phyloP scores from a whole-genome alignment of 768 basidiomycete species.

The Amanita phalloides region DNA sequence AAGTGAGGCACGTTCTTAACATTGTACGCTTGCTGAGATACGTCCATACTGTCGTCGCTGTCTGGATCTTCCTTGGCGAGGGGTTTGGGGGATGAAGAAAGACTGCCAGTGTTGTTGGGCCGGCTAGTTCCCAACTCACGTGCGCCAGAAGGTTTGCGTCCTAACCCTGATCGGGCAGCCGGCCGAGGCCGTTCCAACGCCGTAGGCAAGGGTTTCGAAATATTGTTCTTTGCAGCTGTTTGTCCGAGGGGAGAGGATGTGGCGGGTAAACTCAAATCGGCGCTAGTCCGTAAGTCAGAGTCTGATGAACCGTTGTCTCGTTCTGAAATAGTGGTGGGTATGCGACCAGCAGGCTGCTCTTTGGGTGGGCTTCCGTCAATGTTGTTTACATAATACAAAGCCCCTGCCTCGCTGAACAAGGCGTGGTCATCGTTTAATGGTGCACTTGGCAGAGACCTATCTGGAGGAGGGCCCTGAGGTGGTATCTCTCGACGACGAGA shows the following conservation, averaged over 20 bases:
- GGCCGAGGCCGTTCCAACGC: constrained; percentile 18
- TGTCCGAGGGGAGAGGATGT: background rate
- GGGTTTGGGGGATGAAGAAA: constrained; percentile 25
- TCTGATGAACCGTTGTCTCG: constrained; percentile 23
- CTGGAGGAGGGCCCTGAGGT: constrained; percentile 10
- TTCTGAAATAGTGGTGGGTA: constrained; percentile 34
- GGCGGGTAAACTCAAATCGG: background rate
- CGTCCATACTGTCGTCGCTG: constrained; percentile 11
- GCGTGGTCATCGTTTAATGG: constrained; percentile 19
- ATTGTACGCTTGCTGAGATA: background rate
- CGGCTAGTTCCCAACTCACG: constrained; percentile 46
- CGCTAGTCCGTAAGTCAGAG: background rate
- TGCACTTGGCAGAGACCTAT: constrained; percentile 7
- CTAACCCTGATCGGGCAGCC: constrained; percentile 26
- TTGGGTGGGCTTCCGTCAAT: constrained; percentile 20
- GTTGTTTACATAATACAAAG: constrained; percentile 63
- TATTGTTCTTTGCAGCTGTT: background rate
- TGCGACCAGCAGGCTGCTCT: constrained; percentile 17
- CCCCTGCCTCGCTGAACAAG: constrained; percentile 44
- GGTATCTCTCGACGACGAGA: constrained; percentile 6
- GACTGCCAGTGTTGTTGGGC: constrained; percentile 30
- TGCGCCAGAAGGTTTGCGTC: constrained; percentile 77
- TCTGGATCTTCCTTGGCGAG: constrained; percentile 23
- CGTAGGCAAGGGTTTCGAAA: constrained; percentile 17
- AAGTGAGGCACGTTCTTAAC: background rate